These are phyloP conservation scores for Protomyces inouyei DNA, from an alignment of 1,139 yeast species.

Conservation along the genomic window DNA sequence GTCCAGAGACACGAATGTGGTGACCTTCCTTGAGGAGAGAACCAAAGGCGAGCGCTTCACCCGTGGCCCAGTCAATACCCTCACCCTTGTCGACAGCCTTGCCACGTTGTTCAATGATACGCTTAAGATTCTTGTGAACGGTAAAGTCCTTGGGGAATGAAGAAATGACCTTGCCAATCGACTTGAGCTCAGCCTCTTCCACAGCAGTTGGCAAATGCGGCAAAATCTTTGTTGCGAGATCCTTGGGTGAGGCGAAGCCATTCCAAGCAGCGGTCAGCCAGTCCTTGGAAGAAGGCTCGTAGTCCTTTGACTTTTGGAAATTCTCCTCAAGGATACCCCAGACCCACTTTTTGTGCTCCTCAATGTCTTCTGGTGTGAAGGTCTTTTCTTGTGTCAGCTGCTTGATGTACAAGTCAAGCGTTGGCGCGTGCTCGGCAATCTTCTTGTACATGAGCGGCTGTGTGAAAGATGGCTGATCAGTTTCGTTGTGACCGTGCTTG, in stretches of 20 bases:
- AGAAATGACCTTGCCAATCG: constrained; percentile 72
- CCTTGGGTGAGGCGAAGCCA: constrained; percentile 96
- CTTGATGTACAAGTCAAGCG: constrained; percentile 76
- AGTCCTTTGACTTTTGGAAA: constrained; percentile 79
- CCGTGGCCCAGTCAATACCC: constrained; percentile 98
- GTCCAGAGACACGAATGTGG: constrained; percentile 96
- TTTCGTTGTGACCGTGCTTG: constrained; percentile 98
- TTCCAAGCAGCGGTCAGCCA: constrained; percentile 99
- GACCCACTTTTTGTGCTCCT: constrained; percentile 96
- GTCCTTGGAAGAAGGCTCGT: constrained; percentile 87
- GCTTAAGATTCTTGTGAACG: constrained; percentile 91
- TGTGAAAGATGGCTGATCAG: constrained; percentile 98
- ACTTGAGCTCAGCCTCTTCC: constrained; percentile 62
- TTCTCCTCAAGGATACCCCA: constrained; percentile 93
- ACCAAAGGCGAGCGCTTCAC: constrained; percentile 98
- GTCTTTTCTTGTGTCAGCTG: constrained; percentile 80
- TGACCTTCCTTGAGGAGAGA: constrained; percentile 87
- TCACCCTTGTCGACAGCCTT: constrained; percentile 84
- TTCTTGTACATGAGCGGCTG: constrained; percentile 95
- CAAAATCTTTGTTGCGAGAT: constrained; percentile 87
- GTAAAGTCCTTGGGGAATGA: constrained; percentile 82
- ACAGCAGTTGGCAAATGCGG: constrained; percentile 97
- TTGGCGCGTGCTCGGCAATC: constrained; percentile 83
- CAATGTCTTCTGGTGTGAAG: constrained; percentile 82
- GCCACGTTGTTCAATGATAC: constrained; percentile 82